Conservation (phyloP, 2,329 filamentous ascomycete species). For the Alternaria incomplexa region DNA sequence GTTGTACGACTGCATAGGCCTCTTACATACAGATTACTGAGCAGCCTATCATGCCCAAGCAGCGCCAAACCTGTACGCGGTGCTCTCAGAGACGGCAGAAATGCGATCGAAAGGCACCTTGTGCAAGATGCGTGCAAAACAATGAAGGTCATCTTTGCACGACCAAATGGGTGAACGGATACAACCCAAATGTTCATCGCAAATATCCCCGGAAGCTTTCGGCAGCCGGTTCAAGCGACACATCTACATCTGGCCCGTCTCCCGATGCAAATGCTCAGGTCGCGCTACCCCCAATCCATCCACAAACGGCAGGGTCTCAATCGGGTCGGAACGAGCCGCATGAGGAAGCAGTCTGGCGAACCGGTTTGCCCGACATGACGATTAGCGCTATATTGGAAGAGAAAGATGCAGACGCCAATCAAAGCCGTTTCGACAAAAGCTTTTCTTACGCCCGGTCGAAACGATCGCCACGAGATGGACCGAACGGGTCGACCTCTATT, state of each 20-base stretch:
- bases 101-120: slow-evolving; percentile 39
- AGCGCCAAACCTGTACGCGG: slow-evolving; percentile 41
- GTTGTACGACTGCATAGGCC: background rate
- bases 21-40: background rate
- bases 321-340: slow-evolving; percentile 1
- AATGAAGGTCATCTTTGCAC: slow-evolving; percentile 42
- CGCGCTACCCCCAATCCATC: background rate
- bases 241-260: slow-evolving; percentile 6
- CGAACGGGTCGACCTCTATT: background rate
- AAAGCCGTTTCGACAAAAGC: slow-evolving; percentile 20
- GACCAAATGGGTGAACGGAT: slow-evolving; percentile 41
- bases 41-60: slow-evolving; percentile 35
- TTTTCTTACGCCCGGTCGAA: slow-evolving; percentile 21
- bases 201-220: slow-evolving; percentile 29
- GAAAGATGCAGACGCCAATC: slow-evolving; percentile 27
- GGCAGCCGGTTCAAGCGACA: slow-evolving; percentile 10
- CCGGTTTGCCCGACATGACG: slow-evolving; percentile 31
- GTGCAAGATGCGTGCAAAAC: slow-evolving; percentile 38
- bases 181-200: slow-evolving; percentile 40
- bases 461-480: slow-evolving; percentile 10
- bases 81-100: slow-evolving; percentile 37
- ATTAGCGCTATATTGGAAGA: slow-evolving; percentile 31
- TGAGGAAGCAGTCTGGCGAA: slow-evolving; percentile 18
- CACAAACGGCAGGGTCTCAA: background rate
- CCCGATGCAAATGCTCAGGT: slow-evolving; percentile 1